Base-by-base conservation (phyloP, 2,329 filamentous ascomycete genomes). In the Xylaria sp. region DNA sequence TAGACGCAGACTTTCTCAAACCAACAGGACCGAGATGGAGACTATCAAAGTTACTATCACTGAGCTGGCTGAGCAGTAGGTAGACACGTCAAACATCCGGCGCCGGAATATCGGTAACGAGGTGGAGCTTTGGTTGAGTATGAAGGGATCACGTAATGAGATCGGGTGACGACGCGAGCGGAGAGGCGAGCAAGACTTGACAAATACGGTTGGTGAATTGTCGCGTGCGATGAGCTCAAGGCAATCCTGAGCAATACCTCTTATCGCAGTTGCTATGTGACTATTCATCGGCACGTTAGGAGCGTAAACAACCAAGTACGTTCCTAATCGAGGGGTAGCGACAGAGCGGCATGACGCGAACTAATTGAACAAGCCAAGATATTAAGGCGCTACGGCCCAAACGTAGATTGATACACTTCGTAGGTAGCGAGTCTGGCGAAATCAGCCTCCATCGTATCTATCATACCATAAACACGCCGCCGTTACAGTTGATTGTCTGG, bases 41-140 rank as follows among this genome's bases (percentile, higher is more conserved):
- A 27, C 35, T 35, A 54, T 52, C 41, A 25, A 35, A 54, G 52
- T 40, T 61, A 19, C 25, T 8, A 4, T 43, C 33, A 27, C 17
- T 35, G 33, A 57, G 41, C 31, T 63, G 25, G 47, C 25, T 35
- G 37, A 23, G 48, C 17, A 23, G 35, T 40, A 44, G 41, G 17
- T 37, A 60, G 56, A 62, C 60, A 60, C 59, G 62, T 60, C 54
- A 58, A 60, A 29, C 41, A 41, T 47, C 41, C 25, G 53, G 52
- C 46, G 46, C 41, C 48, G 47, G 63, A 37, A 40, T 54, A 46
- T 53, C 35, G 27, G 17, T 47, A 11, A 60, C 19, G 49, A 51
- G 43, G 56, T 54, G 60, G 56, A 58, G 55, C 43, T 51, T 37
- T 17, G 33, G 21, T 29, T 37, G 31, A 56, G 40, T 40, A 41